A percentile compares a stretch with the other conserved stretches of the same genome.
Evolutionary conservation across 1,139 yeast genomes (phyloP).

Genomic region (Magnusiomyces ingens): DNA sequence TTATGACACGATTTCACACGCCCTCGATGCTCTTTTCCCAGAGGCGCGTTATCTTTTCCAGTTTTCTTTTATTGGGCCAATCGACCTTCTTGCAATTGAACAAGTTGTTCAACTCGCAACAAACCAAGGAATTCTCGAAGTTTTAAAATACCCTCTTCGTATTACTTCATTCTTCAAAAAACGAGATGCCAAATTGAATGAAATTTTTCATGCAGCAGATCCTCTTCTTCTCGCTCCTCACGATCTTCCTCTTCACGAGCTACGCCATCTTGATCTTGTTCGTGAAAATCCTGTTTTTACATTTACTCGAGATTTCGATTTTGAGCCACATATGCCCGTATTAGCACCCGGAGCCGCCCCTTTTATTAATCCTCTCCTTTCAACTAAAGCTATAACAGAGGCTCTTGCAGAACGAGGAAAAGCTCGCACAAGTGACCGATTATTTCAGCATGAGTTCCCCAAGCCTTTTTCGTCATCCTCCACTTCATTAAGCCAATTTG

Average conservation of each 20-base stretch:
- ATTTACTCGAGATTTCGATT: conserved; percentile 19
- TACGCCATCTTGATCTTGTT: conserved; percentile 18
- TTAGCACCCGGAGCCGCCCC: background rate
- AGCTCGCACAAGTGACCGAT: too few relatives aligned
- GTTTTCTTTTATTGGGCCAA: conserved; percentile 35
- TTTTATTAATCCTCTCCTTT: conserved; percentile 2
- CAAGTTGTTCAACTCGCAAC: conserved; percentile 4
- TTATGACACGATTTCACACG: conserved; percentile 32
- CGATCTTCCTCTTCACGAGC: conserved; percentile 21
- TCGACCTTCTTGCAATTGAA: conserved; percentile 21
- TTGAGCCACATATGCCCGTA: conserved; percentile 8
- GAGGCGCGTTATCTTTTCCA: conserved; percentile 36
- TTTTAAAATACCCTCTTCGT: conserved; percentile 31
- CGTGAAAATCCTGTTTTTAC: conserved; percentile 21
- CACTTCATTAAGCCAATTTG: too few relatives aligned
- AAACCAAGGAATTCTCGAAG: conserved; percentile 15
- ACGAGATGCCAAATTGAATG: conserved; percentile 28
- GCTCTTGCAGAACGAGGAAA: too few relatives aligned
- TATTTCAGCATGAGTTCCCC: too few relatives aligned
- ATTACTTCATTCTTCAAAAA: conserved; percentile 33
- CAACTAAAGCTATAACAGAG: too few relatives aligned
- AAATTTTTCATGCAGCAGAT: conserved; percentile 26
- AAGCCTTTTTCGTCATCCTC: too few relatives aligned
- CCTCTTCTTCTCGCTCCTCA: conserved; percentile 27
- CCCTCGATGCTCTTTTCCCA: conserved; percentile 35